These are phyloP conservation scores for Claviceps cyperi DNA, from an alignment of 2,329 filamentous ascomycete genomes.

Conservation along the genomic window DNA sequence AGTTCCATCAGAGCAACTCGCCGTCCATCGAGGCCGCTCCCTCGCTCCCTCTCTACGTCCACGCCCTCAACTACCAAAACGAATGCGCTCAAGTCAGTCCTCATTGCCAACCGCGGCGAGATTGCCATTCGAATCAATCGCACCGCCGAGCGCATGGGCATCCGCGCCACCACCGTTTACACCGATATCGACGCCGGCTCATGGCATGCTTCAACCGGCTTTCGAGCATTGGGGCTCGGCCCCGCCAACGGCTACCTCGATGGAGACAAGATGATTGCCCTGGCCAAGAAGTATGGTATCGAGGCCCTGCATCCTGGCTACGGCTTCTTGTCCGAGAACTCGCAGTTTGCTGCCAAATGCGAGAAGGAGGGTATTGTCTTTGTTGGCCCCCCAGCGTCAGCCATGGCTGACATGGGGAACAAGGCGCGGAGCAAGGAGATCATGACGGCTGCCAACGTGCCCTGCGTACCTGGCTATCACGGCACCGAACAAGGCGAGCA, in stretches of 20 bases:
- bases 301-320: slow-evolving; percentile 92
- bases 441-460: slow-evolving; percentile 88
- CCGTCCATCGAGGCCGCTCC: slow-evolving; percentile 30
- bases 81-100: slow-evolving; percentile 56
- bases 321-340: slow-evolving; percentile 90
- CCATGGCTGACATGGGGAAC: slow-evolving; percentile 82
- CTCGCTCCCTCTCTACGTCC: slow-evolving; percentile 20
- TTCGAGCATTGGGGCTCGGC: slow-evolving; percentile 72
- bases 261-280: slow-evolving; percentile 76
- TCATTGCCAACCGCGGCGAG: slow-evolving; percentile 94
- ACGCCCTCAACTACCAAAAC: slow-evolving; percentile 16
- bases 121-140: slow-evolving; percentile 87
- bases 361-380: slow-evolving; percentile 84
- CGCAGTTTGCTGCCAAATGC: slow-evolving; percentile 76
- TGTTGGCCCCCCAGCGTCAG: slow-evolving; percentile 74
- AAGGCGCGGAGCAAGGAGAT: slow-evolving; percentile 91
- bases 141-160: slow-evolving; percentile 77
- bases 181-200: slow-evolving; percentile 79
- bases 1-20: slow-evolving; percentile 39
- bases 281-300: slow-evolving; percentile 76
- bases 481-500: slow-evolving; percentile 62
- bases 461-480: slow-evolving; percentile 93
- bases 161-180: slow-evolving; percentile 86
- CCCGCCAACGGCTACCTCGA: slow-evolving; percentile 80
- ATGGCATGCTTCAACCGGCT: slow-evolving; percentile 77